Percentiles rank a stretch among this genome's conserved stretches.
phyloP scores from a whole-genome alignment of 805 yeast species.

The Candida parachauliodes region DNA sequence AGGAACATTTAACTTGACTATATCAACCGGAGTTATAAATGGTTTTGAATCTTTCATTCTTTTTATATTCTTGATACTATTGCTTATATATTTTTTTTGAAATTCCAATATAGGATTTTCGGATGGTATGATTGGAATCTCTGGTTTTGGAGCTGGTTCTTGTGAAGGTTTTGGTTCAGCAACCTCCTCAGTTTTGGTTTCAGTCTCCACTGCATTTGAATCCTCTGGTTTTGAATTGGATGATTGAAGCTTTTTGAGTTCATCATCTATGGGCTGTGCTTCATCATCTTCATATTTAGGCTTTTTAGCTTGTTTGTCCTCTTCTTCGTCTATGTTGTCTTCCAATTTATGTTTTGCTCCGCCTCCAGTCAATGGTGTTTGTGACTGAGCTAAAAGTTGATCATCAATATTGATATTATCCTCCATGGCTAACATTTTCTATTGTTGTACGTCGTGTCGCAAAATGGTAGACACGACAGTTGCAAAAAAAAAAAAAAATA shows the following conservation, averaged over 20 bases:
- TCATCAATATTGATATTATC: conserved; percentile 1
- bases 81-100: conserved; percentile 75
- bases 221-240: not conserved
- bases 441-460: not conserved
- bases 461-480: conserved; percentile 1
- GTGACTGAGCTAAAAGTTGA: conserved; percentile 1
- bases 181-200: not conserved
- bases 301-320: too few relatives aligned
- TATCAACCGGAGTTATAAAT: conserved; percentile 86
- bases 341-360: conserved; percentile 2
- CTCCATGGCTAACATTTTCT: conserved; percentile 3
- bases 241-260: conserved; percentile 3
- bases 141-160: conserved; percentile 70
- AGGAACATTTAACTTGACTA: conserved; percentile 82
- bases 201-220: not conserved
- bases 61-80: conserved; percentile 80
- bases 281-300: too few relatives aligned
- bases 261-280: conserved; percentile 6
- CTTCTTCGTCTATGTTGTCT: too few relatives aligned
- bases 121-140: conserved; percentile 25
- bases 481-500: not conserved
- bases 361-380: too few relatives aligned
- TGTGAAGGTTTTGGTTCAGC: not conserved
- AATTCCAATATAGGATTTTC: conserved; percentile 77
- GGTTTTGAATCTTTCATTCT: conserved; percentile 91